Evolutionary conservation across 371 early-diverging fungal genomes (phyloP), one percentile per base, ranked within the genome.

Genomic region (Fennellomyces sp.): DNA sequence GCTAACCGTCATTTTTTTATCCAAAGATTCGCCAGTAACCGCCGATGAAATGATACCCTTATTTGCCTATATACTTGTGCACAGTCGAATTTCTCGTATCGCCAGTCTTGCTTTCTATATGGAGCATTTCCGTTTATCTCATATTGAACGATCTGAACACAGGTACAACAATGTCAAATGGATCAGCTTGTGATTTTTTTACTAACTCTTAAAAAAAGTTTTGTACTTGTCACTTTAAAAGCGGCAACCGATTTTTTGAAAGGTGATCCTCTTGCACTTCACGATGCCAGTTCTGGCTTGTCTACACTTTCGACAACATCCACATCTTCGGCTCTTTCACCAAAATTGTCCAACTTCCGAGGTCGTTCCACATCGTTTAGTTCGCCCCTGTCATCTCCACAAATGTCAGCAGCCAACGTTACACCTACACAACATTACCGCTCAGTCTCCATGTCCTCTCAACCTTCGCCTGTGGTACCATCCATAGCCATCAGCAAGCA

Each of bases 31-130:
- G 2, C 81, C 78, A 2, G 82, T 86, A 10, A 86, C 85, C 1
- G 78, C 87, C 10, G 87, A 86, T 60, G 84, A 86, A 54, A 76
- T 84, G 69, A 86, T 86, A 59, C 87, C 87, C 38, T 58, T 86
- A n/a, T 64, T 83, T 27, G 83, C 85, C 6, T 78, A 75, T 62
- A 77, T 78, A 10, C 73, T 85, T 56, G 69, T 82, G 21, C 81
- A 83, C 29, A 79, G 80, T 17, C 69, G 72, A 19, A 75, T 85
- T 38, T 70, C 80, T 52, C 63, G 78, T 8, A 70, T 82, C 17
- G 82, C 81, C 13, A 85, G 84, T 56, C 67, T 82, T 17, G 56
- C 78, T 19, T 86, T 82, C 63, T 86, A 86, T 48, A 77, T 84
- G 67, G 78, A 83, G 26, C 65, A 75, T 31, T 86, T 83, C 50